Percentiles rank a stretch among this genome's conserved stretches.
phyloP scores from a whole-genome alignment of 148 eudicot genomes.

The Arbutus unedo region DNA sequence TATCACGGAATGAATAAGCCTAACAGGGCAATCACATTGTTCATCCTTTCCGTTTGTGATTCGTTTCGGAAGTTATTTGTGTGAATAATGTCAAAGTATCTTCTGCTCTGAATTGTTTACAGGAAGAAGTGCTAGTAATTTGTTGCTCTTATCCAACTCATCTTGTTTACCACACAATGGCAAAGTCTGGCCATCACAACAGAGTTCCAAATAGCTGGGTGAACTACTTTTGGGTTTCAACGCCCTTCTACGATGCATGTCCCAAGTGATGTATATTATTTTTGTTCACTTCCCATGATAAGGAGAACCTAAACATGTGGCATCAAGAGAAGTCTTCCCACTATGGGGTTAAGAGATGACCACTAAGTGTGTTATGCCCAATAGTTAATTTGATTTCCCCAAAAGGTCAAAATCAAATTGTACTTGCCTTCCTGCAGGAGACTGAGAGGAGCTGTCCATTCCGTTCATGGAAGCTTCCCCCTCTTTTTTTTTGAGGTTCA shows the following conservation, averaged over 20 bases:
- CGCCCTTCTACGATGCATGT: neutral
- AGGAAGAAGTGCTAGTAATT: neutral
- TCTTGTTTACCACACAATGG: neutral
- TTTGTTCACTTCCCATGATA: neutral
- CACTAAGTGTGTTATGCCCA: neutral
- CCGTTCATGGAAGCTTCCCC: neutral
- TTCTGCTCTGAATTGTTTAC: neutral
- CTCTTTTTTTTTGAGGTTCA: constrained; percentile 20
- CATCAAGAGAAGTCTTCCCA: neutral
- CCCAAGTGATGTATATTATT: neutral
- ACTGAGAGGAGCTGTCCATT: neutral
- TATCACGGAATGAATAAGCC: neutral
- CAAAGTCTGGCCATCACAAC: neutral
- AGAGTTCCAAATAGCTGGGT: neutral
- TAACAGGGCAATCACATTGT: neutral
- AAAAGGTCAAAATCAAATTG: neutral
- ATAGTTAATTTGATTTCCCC: neutral
- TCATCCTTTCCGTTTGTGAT: neutral
- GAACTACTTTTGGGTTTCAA: neutral
- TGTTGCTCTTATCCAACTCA: neutral
- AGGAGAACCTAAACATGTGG: neutral
- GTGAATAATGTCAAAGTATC: neutral
- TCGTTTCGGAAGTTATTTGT: neutral
- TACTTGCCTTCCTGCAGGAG: constrained; percentile 2
- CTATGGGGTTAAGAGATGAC: neutral